Evolutionary conservation across 106 monocot genomes (phyloP), one percentile per base, ranked within the genome.

Genomic region (Phalaenopsis equestris): DNA sequence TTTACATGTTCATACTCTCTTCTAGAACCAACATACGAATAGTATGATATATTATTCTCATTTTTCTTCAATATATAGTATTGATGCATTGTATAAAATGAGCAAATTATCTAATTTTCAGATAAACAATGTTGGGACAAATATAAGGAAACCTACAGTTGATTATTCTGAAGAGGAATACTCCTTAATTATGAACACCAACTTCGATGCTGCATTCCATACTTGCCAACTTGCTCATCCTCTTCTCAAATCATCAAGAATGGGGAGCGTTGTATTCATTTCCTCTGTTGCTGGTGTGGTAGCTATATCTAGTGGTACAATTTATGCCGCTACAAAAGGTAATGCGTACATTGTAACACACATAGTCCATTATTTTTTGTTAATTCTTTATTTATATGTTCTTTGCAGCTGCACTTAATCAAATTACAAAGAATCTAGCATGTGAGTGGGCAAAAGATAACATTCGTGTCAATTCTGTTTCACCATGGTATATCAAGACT

Each of bases 371-470:
- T 39, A 38, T 15, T 4, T 36, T 70, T 39, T 9, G 8, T 5
- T 39, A 39, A 15, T 15, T 70, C 14, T 70, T 70, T 1, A 23
- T 70, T 70, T 70, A 14, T 39, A 38, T 70, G 70, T 38, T 47
- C 24, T 6, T 30, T 14, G 52, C 42, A 93, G 90, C 82, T 58
- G 93, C 93, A 76, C 81, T 90, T 55, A 93, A 86, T 64, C 90
- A 90, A 47, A 15, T 93, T 10, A 80, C 93, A 2, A 93, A 75
- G 64, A 93, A 82, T 78, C 79, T 93, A 37, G 90, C 93, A 30
- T 86, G 86, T 77, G 93, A 93, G 41, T 93, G 93, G 93, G 90
- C 90, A 37, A 83, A 85, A 41, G 90, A 93, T 75, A 88, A 84
- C 45, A 90, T 93, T 52, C 77, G 93, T 16, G 77, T 81, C 65